Evolutionary conservation across 192 early-diverging fungal species (phyloP), one percentile per base, ranked within the genome.

Genomic region (Dissophora globulifera): DNA sequence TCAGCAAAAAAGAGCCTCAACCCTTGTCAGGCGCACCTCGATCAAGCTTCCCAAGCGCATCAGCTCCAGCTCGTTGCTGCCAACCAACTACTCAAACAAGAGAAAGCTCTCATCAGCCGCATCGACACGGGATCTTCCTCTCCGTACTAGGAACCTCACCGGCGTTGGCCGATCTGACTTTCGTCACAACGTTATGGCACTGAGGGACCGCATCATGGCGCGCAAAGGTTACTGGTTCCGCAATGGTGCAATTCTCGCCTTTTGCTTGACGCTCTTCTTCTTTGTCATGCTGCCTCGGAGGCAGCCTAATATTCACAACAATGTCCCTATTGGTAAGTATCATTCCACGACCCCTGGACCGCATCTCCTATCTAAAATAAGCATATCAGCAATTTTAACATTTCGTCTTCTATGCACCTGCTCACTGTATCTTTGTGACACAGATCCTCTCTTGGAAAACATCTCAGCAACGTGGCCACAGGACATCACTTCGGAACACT

Each of bases 401-500:
- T 45, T n/a, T 17, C 17, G 4, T 17, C 43, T 4, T 17, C 43
- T 17, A 10, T 45, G 9, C 16, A 10, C 43, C 43, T n/a, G 43
- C 4, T 12, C 43, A n/a, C 43, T 45, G 9, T 45, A 4, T n/a
- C 43, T 17, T n/a, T 45, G 4, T 4, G n/a, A 54, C 26, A 7
- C n/a, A 50, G 67, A 69, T 48, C 43, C 56, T 1, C n/a, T 62
- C 6, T 25, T 43, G 11, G 53, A 71, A 10, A 56, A 23, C 52
- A 38, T 46, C 22, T 27, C 42, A 1, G 19, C 26, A 60, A n/a
- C 53, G 11, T 76, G 72, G 72, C 72, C 72, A 30, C 23, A 41
- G 15, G 46, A 54, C 20, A 76, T 90, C 22, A 74, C 72, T 38
- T 90, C 90, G 3, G 55, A 58, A 16, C 89, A 89, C 65, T 92